Conservation (phyloP, 805 yeast species). For the Teunomyces funiuensis region DNA sequence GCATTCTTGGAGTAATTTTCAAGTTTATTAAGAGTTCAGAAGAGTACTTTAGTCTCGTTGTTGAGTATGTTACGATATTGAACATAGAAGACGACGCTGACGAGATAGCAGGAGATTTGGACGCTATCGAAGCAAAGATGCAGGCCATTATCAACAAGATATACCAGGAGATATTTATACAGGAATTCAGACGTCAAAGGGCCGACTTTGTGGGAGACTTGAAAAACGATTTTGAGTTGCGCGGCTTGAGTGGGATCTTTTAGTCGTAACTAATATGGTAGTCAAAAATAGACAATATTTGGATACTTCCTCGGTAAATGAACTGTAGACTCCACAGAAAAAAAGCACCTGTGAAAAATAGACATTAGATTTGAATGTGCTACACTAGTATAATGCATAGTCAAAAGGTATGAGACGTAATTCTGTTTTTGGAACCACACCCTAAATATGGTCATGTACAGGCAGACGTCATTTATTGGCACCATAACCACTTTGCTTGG, state of each 20-base stretch:
- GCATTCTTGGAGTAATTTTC: constrained; percentile 29
- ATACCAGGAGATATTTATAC: constrained; percentile 36
- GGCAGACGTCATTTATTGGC: background rate
- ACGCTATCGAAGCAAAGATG: constrained; percentile 30
- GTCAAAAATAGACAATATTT: background rate
- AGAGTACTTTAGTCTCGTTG: constrained; percentile 29
- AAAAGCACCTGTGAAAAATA: background rate
- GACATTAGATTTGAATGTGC: too few relatives aligned
- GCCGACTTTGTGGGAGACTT: constrained; percentile 51
- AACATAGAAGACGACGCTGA: constrained; percentile 23
- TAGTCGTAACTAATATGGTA: constrained; percentile 13
- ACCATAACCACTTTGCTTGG: background rate
- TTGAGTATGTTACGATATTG: constrained; percentile 28
- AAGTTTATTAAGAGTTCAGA: constrained; percentile 34
- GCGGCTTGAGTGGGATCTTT: constrained; percentile 37
- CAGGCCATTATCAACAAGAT: constrained; percentile 41
- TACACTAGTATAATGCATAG: background rate
- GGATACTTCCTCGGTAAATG: background rate
- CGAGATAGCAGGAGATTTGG: constrained; percentile 27
- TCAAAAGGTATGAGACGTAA: too few relatives aligned
- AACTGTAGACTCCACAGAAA: constrained; percentile 4
- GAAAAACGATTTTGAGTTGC: constrained; percentile 50
- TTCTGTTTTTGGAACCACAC: too few relatives aligned
- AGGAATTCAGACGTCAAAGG: constrained; percentile 43
- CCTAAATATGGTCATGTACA: background rate